Evolutionary conservation across 1,139 yeast genomes (phyloP), one percentile per base, ranked within the genome.

Genomic region (Candida gigantensis): DNA sequence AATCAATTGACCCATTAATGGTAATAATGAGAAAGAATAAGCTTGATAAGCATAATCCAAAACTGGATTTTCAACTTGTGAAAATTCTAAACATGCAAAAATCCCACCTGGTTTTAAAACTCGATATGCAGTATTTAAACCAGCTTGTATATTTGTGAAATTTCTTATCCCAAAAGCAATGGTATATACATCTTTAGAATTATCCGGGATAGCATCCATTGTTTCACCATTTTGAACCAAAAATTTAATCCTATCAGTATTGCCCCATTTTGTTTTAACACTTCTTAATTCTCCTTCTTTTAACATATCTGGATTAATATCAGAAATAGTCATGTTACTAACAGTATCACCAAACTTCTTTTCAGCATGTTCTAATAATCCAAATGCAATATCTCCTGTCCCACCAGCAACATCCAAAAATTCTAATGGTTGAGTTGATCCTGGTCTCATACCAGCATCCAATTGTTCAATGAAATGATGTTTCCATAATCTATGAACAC

Each of bases 391-490:
- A 58, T 92, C 99, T 32, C 98, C 99, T 11, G 97, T 89, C 21
- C 99, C 99, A 41, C 98, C 99, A 25, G 98, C 99, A 38, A 94
- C 97, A 62, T 92, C 99, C 45, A 92, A 72, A 54, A 92, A 90
- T 45, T 82, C 79, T 55, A 92, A 70, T 2, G 96, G 96, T 48
- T 80, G 76, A 28, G 56, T 57, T 7, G 89, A 80, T 30, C 92
- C 95, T 4, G 96, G 90, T 55, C 97, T 79, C 72, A 81, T 81
- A 28, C 99, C 99, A 28, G 97, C 96, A 55, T 92, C 97, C 43
- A 92, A 69, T 50, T 89, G 79, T 50, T 80, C 74, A 51, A 92
- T 90, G 56, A 92, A 84, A 57, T 90, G 96, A 55, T 78, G 81
- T 57, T 92, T 92, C 99, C 99, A 92, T 38, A 90, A 68, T 51